phyloP scores from a whole-genome alignment of 352 stramenopile species.

The Phytophthora pluvialis region DNA sequence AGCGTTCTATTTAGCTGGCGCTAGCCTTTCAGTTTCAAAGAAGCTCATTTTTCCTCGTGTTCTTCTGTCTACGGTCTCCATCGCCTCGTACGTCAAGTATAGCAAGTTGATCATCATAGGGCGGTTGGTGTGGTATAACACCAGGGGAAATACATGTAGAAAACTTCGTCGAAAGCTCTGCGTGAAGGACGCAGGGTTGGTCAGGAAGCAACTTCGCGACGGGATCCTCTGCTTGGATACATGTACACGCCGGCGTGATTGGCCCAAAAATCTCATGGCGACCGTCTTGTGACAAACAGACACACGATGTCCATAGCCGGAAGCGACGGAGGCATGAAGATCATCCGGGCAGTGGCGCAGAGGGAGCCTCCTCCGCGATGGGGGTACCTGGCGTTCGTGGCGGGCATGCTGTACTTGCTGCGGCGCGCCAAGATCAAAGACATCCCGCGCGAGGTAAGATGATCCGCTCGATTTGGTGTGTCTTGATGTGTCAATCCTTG shows the following conservation, averaged over 20 bases:
- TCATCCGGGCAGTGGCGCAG: slow-evolving; percentile 33
- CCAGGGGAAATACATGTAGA: no score
- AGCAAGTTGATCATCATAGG: no score
- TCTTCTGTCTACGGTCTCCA: no score
- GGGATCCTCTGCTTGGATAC: slow-evolving; percentile 23
- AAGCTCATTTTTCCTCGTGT: no score
- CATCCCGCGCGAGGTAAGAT: slow-evolving; percentile 45
- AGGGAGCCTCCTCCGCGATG: slow-evolving; percentile 36
- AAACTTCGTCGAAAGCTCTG: neutral
- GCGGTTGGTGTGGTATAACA: no score
- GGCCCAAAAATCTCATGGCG: slow-evolving; percentile 11
- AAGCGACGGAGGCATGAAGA: slow-evolving; percentile 37
- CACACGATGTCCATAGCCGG: neutral
- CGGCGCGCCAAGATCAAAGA: slow-evolving; percentile 53
- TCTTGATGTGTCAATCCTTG: neutral
- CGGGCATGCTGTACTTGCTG: slow-evolving; percentile 50
- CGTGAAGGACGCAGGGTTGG: no score
- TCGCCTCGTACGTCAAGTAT: no score
- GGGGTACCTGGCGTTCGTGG: slow-evolving; percentile 47
- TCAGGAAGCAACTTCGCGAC: neutral
- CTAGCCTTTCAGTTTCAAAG: no score
- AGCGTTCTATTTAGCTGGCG: no score
- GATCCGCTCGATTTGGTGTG: neutral
- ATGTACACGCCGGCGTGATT: slow-evolving; percentile 15
- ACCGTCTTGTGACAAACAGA: slow-evolving; percentile 19